Conservation (phyloP, 352 stramenopile species). For the Phytophthora pistaciae region DNA sequence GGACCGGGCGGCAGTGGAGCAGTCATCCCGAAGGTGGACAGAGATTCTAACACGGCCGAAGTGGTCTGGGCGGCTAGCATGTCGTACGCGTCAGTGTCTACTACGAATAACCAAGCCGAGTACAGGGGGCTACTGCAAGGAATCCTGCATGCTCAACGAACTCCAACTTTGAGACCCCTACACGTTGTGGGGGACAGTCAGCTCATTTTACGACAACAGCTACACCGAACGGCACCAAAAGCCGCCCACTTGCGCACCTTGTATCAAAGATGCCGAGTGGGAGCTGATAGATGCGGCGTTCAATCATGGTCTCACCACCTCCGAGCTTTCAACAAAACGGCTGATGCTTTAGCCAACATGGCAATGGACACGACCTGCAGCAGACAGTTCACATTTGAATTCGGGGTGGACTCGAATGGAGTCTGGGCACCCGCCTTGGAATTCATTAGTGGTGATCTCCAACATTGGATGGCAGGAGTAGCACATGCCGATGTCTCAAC, state of each 20-base stretch:
- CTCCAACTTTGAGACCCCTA: neutral
- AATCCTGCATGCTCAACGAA: neutral
- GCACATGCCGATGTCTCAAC: too few relatives aligned
- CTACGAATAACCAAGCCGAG: conserved; percentile 11
- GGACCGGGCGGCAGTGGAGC: conserved; percentile 2
- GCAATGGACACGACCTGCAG: conserved; percentile 5
- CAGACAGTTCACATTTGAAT: neutral
- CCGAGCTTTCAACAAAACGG: conserved; percentile 8
- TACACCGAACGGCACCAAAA: neutral
- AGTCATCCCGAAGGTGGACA: neutral
- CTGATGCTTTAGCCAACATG: neutral
- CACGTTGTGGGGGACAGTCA: conserved; percentile 7
- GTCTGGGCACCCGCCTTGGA: too few relatives aligned
- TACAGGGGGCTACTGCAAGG: conserved; percentile 3
- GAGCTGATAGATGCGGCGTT: neutral
- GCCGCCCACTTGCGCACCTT: neutral
- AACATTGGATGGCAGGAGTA: too few relatives aligned
- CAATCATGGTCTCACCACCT: conserved; percentile 3
- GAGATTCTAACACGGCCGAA: neutral
- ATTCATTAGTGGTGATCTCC: too few relatives aligned
- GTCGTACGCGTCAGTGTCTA: neutral
- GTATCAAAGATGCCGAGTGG: too few relatives aligned
- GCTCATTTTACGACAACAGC: conserved; percentile 12
- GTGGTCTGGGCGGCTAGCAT: conserved; percentile 4
- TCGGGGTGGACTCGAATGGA: too few relatives aligned